These are phyloP conservation scores for Fusarium guadeloupense DNA, from an alignment of 2,329 filamentous ascomycete genomes.

Conservation along the genomic window DNA sequence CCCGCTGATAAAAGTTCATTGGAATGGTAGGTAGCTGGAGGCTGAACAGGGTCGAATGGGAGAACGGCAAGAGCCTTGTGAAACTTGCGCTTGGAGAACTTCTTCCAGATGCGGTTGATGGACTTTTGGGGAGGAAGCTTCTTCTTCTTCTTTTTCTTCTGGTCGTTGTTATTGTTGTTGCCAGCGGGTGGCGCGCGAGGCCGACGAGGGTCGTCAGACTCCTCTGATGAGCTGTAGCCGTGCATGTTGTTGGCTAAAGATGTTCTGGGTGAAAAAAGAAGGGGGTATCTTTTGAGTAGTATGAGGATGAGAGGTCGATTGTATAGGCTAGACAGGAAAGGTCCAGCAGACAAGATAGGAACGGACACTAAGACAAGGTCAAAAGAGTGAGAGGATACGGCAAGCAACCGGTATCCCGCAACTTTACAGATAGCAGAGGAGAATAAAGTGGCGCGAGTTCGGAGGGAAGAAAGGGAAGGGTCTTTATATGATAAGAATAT, in stretches of 20 bases:
- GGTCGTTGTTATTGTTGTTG: constrained; percentile 48
- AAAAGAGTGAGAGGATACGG: background rate
- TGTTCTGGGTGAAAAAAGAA: background rate
- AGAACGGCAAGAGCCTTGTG: constrained; percentile 72
- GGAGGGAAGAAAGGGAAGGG: constrained; percentile 21
- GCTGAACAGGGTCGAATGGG: constrained; percentile 68
- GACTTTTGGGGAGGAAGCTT: constrained; percentile 69
- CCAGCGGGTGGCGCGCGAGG: constrained; percentile 48
- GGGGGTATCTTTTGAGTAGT: background rate
- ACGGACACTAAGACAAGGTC: background rate
- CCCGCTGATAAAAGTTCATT: constrained; percentile 69
- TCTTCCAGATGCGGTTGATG: constrained; percentile 74
- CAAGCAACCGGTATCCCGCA: constrained; percentile 6
- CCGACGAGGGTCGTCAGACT: constrained; percentile 58
- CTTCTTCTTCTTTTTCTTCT: constrained; percentile 62
- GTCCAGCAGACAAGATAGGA: background rate
- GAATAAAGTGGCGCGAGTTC: background rate
- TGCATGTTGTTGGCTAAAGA: constrained; percentile 45
- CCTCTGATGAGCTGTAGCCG: constrained; percentile 61
- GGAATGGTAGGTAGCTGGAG: constrained; percentile 59
- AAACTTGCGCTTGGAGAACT: constrained; percentile 66
- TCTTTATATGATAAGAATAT: constrained; percentile 28
- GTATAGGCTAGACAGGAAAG: background rate
- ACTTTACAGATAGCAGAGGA: background rate
- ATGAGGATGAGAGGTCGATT: background rate